Base-by-base conservation (phyloP, 1,139 yeast species). In the Schwanniomyces etchellsii region DNA sequence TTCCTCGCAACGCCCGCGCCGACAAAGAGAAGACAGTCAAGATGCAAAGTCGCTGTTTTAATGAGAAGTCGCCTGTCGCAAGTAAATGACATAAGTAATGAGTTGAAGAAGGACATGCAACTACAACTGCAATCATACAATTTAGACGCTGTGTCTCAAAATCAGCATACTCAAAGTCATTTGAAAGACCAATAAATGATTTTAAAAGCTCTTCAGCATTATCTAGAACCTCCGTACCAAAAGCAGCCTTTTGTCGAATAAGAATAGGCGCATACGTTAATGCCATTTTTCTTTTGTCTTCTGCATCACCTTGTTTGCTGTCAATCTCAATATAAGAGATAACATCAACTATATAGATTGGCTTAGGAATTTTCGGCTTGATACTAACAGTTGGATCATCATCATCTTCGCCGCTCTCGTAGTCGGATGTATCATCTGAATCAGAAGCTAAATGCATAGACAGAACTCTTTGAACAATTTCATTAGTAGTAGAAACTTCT, bases 341-440 rank as follows among this genome's bases (percentile, higher is more conserved):
- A n/a, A 81, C 53, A 30, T 78, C 84, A 36, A 74, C 73, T 17
- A 82, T 58, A 43, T 80, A 82, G 2, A 79, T 63, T 0, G 89
- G 89, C 4, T 64, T 55, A 0, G 64, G 45, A 0, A 74, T 55
- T n/a, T 48, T 55, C 5, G 54, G 48, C 13, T 50, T 57, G 26
- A 52, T 52, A n/a, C 57, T 60, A 22, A 64, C 38, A 2, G 70
- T 55, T 1, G 72, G 74, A 33, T 74, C 81, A 15, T 73, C 79
- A 16, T 63, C 69, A 33, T 73, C 80, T n/a, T 70, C 62, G 34
- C 69, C 74, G 23, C 68, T 76, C n/a, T 18, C 21, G 3, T 52
- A 49, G 33, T 64, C 71, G 0, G 50, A 48, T 17, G 15, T 40
- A 24, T 40, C 42, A n/a, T 33, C 37, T 3, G 37, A 32, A 18